Conservation (phyloP, 2,329 filamentous ascomycete genomes). For the Magnaporthiopsis incrustans region DNA sequence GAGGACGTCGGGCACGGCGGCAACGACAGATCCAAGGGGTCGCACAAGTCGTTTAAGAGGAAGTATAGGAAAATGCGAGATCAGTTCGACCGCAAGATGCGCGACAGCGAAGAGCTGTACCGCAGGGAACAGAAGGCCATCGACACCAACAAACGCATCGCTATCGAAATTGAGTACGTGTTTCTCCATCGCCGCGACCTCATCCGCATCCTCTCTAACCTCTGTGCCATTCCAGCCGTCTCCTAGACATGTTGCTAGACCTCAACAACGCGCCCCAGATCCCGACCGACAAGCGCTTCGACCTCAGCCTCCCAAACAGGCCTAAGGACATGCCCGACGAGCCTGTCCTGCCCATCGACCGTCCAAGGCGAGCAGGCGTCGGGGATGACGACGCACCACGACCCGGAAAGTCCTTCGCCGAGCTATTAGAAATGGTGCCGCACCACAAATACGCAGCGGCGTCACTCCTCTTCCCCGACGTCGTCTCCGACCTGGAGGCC, state of each 20-base stretch:
- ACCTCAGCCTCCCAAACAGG: constrained; percentile 45
- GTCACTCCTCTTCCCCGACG: constrained; percentile 54
- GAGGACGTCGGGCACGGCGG: constrained; percentile 30
- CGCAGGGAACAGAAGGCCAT: constrained; percentile 73
- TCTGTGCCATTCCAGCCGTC: constrained; percentile 48
- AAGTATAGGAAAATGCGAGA: constrained; percentile 92
- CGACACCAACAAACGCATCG: constrained; percentile 72
- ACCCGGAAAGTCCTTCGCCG: constrained; percentile 35
- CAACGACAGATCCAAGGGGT: constrained; percentile 36
- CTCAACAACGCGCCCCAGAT: constrained; percentile 81
- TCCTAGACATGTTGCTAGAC: constrained; percentile 82
- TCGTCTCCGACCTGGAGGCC: constrained; percentile 40
- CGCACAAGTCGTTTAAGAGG: constrained; percentile 71
- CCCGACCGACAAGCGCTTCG: constrained; percentile 64
- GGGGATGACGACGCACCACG: constrained; percentile 63
- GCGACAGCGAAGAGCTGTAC: constrained; percentile 75
- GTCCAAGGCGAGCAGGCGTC: constrained; percentile 34
- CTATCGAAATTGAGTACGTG: constrained; percentile 85
- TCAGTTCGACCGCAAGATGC: constrained; percentile 69
- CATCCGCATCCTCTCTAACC: constrained; percentile 8
- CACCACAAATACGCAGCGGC: constrained; percentile 45
- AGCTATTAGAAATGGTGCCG: constrained; percentile 44
- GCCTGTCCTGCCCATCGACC: constrained; percentile 61
- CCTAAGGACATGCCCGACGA: constrained; percentile 27
- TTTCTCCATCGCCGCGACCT: background rate